Base-by-base conservation (phyloP, 805 yeast species). In the Starmerella lactis-condensi region DNA sequence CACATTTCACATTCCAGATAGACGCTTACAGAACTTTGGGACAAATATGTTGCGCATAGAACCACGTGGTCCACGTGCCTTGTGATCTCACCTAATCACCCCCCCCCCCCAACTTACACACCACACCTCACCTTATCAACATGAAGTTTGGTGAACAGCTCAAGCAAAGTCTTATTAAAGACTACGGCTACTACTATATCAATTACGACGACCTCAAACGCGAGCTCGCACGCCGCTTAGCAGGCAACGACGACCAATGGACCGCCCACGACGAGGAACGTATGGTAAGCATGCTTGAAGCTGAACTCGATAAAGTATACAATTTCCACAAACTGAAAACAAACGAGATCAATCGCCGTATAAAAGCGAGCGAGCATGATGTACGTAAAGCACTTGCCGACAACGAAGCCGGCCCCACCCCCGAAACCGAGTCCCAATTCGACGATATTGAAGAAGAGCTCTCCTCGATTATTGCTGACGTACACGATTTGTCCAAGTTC, bases 111-210 rank as follows among this genome's bases (percentile, higher is more conserved):
- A n/a, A n/a, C n/a, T n/a, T n/a, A n/a, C n/a, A n/a, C n/a, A n/a
- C n/a, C n/a, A n/a, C n/a, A n/a, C n/a, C n/a, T n/a, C n/a, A n/a
- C n/a, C n/a, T n/a, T n/a, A n/a, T n/a, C n/a, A n/a, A n/a, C 6
- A 89, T 89, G 95, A 85, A 83, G 65, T 89, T 89, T 48, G 98
- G 98, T 20, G 93, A 83, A 54, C 92, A 81, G 48, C 65, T 85
- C 45, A 72, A 79, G 52, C 73, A 77, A 43, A 77, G 93, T 33
- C 71, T 85, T 40, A 83, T 83, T 54, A 75, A 78, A 54, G 89
- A 81, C 54, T 83, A 83, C 57, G 69, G 75, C 43, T 81, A 75
- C 60, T 89, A 89, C 57, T 89, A 89, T 53, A 73, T 85, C 44
- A 67, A 81, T 31, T 85, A 85, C 50, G 95, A 85, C 57, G 93